Conservation (phyloP, 2,329 filamentous ascomycete species). For the Penicillium crustosum region DNA sequence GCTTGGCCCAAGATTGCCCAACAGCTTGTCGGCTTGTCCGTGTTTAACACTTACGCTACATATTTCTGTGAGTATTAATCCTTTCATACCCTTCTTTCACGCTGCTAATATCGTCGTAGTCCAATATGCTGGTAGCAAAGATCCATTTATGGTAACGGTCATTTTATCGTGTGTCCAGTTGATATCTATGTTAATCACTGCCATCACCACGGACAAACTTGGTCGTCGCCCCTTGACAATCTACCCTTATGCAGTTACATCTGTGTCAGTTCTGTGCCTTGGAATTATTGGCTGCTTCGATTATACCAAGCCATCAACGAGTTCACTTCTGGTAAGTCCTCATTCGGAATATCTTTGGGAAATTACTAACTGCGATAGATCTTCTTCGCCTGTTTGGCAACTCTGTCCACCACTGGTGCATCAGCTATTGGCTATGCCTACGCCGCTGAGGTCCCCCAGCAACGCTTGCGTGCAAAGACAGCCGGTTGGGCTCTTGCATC, state of each 20-base stretch:
- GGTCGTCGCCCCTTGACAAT: slow-evolving; percentile 43
- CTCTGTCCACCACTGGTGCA: slow-evolving; percentile 45
- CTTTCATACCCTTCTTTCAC: background rate
- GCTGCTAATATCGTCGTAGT: slow-evolving; percentile 22
- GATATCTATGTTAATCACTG: slow-evolving; percentile 43
- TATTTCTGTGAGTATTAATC: slow-evolving; percentile 38
- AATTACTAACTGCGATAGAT: slow-evolving; percentile 28
- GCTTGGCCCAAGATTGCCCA: slow-evolving; percentile 44
- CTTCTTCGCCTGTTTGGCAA: slow-evolving; percentile 46
- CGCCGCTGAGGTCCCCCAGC: slow-evolving; percentile 43
- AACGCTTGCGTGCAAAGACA: slow-evolving; percentile 44
- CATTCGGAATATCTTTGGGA: background rate
- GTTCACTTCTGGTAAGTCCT: slow-evolving; percentile 40
- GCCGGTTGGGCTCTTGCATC: slow-evolving; percentile 42
- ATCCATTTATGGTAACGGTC: slow-evolving; percentile 46
- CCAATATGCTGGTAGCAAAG: slow-evolving; percentile 44
- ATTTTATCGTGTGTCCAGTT: slow-evolving; percentile 46
- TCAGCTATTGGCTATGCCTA: slow-evolving; percentile 48
- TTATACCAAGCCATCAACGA: slow-evolving; percentile 33
- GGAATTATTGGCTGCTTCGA: slow-evolving; percentile 46
- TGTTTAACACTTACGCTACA: slow-evolving; percentile 44
- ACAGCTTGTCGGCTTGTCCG: slow-evolving; percentile 41
- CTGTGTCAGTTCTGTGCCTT: slow-evolving; percentile 38
- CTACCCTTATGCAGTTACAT: slow-evolving; percentile 42
- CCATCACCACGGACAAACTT: slow-evolving; percentile 36